Conservation (phyloP, 1,284 basidiomycete genomes). For the Heterobasidion annosum region DNA sequence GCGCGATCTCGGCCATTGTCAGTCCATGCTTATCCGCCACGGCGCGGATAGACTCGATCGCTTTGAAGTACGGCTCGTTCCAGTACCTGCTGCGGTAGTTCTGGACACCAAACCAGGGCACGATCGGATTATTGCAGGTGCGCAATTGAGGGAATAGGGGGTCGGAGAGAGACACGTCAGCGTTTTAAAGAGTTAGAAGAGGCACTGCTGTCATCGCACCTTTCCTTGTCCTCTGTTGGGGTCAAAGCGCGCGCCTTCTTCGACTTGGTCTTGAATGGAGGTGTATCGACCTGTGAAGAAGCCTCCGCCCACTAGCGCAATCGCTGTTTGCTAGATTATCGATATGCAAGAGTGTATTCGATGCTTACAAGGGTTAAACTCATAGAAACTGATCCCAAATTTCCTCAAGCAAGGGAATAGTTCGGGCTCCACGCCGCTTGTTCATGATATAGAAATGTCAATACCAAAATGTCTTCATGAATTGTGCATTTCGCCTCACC, state of each 20-base stretch:
- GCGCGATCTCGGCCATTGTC: constrained; percentile 38
- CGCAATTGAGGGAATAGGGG: not conserved
- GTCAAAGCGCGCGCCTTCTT: constrained; percentile 30
- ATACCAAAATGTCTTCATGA: not conserved
- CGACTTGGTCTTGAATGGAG: constrained; percentile 19
- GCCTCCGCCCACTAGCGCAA: constrained; percentile 23
- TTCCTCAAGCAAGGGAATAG: constrained; percentile 57
- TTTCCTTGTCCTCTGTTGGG: constrained; percentile 20
- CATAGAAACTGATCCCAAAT: constrained; percentile 53
- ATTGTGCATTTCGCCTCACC: constrained; percentile 12
- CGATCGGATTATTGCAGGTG: not conserved
- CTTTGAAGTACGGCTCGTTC: constrained; percentile 41
- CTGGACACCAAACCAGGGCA: constrained; percentile 8
- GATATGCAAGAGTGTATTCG: not conserved
- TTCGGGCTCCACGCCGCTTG: constrained; percentile 41
- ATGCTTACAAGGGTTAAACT: constrained; percentile 37
- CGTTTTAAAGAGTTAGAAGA: not conserved
- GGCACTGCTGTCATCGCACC: constrained; percentile 8
- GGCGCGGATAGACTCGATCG: constrained; percentile 27
- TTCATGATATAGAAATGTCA: not conserved
- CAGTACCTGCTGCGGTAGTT: constrained; percentile 27
- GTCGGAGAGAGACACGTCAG: no score
- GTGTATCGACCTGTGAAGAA: constrained; percentile 28
- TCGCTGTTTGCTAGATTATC: not conserved
- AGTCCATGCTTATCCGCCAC: constrained; percentile 32